Evolutionary conservation across 192 early-diverging fungal genomes (phyloP), one percentile per base, ranked within the genome.

Genomic region (Rhizophagus clarus): DNA sequence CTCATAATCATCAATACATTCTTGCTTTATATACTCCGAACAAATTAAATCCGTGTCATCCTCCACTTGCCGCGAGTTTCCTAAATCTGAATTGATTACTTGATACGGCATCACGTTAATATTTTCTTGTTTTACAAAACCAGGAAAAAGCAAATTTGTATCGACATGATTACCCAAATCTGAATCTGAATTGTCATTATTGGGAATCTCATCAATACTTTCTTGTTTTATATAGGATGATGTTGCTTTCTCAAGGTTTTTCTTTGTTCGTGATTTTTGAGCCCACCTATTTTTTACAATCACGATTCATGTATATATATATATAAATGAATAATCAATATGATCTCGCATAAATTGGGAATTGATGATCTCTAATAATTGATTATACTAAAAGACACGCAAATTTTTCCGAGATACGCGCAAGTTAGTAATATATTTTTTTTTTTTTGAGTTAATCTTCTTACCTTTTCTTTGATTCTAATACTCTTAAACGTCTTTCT

Each of bases 381-480:
- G 51, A 56, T 56, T 22, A 56, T 56, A 56, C 42, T 56, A 56
- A 56, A 6, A 56, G 51, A 20, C 51, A 20, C 51, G 51, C 51
- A 56, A 56, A 22, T 22, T 56, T 56, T 20, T 56, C 51, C 51
- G 51, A 56, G 51, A 56, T 56, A 56, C 51, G 51, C 51, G 51
- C 51, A 20, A 56, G 15, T 56, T 56, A 56, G 51, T 56, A 56
- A 22, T 56, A 40, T 40, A 40, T 56, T 56, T 22, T 56, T 56
- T 56, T 56, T 56, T 56, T 56, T 56, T 56, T 20, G 51, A 56
- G 51, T 22, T 56, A 20, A 56, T 56, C 9, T 61, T 32, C 51
- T 22, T 77, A 77, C 76, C 32, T 77, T 77, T 63, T 37, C 29
- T 77, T 77, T 28, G 76, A 77, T 45, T 66, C 61, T 34, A 77